A percentile compares a stretch with the other conserved stretches of the same genome.
Evolutionary conservation across 2,329 filamentous ascomycete species (phyloP).

Genomic region (Alternaria alternata): DNA sequence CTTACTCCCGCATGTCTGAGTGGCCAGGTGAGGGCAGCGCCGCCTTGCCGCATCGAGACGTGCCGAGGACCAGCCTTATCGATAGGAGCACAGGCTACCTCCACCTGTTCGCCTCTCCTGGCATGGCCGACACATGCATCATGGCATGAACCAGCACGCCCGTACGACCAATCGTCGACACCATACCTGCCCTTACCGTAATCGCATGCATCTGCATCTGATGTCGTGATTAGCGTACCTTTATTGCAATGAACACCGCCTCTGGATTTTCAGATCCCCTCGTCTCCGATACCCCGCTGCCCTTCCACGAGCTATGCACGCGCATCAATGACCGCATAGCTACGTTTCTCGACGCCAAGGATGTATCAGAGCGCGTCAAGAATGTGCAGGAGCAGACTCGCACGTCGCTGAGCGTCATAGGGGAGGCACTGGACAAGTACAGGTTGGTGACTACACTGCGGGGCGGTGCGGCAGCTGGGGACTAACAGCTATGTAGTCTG

Average conservation of each 20-base stretch:
- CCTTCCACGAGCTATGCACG: slow-evolving; percentile 55
- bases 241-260: slow-evolving; percentile 49
- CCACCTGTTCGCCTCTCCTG: slow-evolving; percentile 26
- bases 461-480: slow-evolving; percentile 9
- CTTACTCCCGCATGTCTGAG: slow-evolving; percentile 25
- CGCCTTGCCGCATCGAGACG: slow-evolving; percentile 24
- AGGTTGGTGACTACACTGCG: slow-evolving; percentile 60
- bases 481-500: slow-evolving; percentile 61
- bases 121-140: slow-evolving; percentile 26
- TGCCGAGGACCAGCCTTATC: slow-evolving; percentile 30
- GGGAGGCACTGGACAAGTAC: slow-evolving; percentile 78
- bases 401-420: slow-evolving; percentile 75
- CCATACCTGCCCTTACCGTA: slow-evolving; percentile 16
- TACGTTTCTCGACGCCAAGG: slow-evolving; percentile 69
- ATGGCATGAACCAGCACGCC: slow-evolving; percentile 33
- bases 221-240: slow-evolving; percentile 45
- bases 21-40: slow-evolving; percentile 18
- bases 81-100: slow-evolving; percentile 26
- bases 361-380: slow-evolving; percentile 64
- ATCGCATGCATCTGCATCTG: slow-evolving; percentile 32
- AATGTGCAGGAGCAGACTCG: slow-evolving; percentile 78
- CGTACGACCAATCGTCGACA: slow-evolving; percentile 28
- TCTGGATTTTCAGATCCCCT: slow-evolving; percentile 45
- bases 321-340: slow-evolving; percentile 68
- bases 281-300: slow-evolving; percentile 56